Evolutionary conservation across 495 filamentous ascomycete species (phyloP).

Genomic region (Jackrogersella multiformis): DNA sequence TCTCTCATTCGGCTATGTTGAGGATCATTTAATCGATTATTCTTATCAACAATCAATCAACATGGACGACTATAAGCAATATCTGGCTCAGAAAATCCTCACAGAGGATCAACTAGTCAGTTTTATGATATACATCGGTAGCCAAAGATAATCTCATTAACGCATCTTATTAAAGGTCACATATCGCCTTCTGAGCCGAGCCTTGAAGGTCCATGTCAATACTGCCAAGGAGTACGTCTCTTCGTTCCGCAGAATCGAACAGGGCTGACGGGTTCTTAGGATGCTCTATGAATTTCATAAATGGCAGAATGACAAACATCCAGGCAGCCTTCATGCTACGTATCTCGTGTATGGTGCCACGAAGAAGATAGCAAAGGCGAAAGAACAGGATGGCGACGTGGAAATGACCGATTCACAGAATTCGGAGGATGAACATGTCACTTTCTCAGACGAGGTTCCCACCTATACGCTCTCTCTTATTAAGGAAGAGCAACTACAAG

Average conservation of each 20-base stretch:
- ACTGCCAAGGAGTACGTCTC: slow-evolving; percentile 74
- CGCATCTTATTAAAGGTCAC: slow-evolving; percentile 68
- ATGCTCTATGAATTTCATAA: slow-evolving; percentile 92
- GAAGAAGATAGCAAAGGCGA: slow-evolving; percentile 34
- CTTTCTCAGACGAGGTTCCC: slow-evolving; percentile 52
- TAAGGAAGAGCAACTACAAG: slow-evolving; percentile 80
- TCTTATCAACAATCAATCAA: slow-evolving; percentile 2
- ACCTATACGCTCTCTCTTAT: slow-evolving; percentile 73
- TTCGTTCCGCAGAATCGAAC: slow-evolving; percentile 9
- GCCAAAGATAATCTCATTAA: slow-evolving; percentile 1
- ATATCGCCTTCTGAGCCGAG: slow-evolving; percentile 82
- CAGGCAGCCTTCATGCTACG: slow-evolving; percentile 81
- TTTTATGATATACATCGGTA: slow-evolving; percentile 22
- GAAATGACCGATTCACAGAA: slow-evolving; percentile 71
- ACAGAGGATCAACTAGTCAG: slow-evolving; percentile 78
- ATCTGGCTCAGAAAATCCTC: slow-evolving; percentile 77
- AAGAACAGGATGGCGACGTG: slow-evolving; percentile 69
- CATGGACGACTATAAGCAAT: slow-evolving; percentile 72
- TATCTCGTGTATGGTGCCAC: slow-evolving; percentile 80
- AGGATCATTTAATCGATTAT: not conserved
- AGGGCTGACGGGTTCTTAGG: slow-evolving; percentile 52
- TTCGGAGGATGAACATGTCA: slow-evolving; percentile 26
- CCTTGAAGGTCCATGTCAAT: slow-evolving; percentile 82
- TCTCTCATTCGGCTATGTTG: not conserved
- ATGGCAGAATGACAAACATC: slow-evolving; percentile 78